Conservation (phyloP, 208 protist species). For the Trypanosoma lewisi region DNA sequence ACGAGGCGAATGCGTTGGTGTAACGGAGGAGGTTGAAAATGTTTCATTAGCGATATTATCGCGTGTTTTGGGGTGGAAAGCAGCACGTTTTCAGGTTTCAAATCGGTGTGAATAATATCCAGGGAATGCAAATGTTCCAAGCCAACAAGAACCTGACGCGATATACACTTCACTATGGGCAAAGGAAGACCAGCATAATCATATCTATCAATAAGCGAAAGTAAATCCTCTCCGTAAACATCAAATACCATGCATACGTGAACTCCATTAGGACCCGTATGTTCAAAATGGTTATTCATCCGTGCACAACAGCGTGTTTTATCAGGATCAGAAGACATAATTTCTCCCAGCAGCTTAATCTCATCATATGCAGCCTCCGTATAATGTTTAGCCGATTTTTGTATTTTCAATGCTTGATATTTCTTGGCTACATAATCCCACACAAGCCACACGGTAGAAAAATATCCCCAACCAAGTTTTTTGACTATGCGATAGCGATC, state of each 20-base stretch:
- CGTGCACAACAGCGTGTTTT: conserved; percentile 69
- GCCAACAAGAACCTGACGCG: conserved; percentile 82
- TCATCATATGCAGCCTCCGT: conserved; percentile 82
- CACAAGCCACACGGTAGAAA: conserved; percentile 98
- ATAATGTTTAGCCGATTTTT: conserved; percentile 80
- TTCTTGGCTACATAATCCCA: conserved; percentile 95
- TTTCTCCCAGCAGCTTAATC: conserved; percentile 77
- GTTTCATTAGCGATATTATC: conserved; percentile 86
- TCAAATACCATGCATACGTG: conserved; percentile 98
- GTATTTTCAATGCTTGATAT: conserved; percentile 81
- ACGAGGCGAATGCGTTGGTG: conserved; percentile 73
- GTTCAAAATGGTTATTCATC: conserved; percentile 90
- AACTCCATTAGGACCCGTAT: conserved; percentile 80
- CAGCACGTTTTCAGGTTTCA: conserved; percentile 97
- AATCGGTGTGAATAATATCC: conserved; percentile 96
- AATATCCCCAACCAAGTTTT: conserved; percentile 99
- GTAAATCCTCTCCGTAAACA: conserved; percentile 95
- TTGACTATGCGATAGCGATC: conserved; percentile 91
- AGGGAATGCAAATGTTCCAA: conserved; percentile 94
- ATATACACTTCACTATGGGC: conserved; percentile 92
- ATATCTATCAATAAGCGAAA: conserved; percentile 95
- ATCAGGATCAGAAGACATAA: conserved; percentile 76
- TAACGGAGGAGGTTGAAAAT: conserved; percentile 69
- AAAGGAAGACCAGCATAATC: conserved; percentile 95
- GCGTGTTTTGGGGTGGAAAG: conserved; percentile 82